Evolutionary conservation across 768 basidiomycete genomes (phyloP).

Genomic region (Auricularia heimuer): DNA sequence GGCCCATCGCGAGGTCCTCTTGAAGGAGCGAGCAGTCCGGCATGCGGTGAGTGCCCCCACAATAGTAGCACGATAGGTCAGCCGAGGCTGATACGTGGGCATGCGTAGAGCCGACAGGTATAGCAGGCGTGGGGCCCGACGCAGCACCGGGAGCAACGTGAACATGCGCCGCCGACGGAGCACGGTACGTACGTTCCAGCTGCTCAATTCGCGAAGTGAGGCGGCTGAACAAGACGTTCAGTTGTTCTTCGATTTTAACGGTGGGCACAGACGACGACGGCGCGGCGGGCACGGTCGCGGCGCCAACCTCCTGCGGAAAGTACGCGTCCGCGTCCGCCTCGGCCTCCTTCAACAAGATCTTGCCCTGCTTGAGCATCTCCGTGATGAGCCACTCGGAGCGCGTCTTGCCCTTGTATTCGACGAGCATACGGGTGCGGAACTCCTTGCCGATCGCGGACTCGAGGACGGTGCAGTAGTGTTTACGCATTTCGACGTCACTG

Average conservation of each 20-base stretch:
- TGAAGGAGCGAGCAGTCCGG: background rate
- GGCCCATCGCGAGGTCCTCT: background rate
- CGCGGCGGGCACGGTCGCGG: no score
- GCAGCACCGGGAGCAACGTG: background rate
- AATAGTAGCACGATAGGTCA: background rate
- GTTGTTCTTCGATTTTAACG: no score
- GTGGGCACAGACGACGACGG: no score
- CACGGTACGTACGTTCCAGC: background rate
- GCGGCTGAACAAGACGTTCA: no score
- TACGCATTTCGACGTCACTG: background rate
- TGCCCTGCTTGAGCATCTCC: background rate
- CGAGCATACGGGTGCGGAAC: background rate
- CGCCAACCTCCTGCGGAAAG: no score
- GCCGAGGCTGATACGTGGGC: background rate
- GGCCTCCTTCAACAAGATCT: no score
- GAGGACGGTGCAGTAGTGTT: background rate
- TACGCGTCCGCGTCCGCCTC: no score
- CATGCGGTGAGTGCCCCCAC: background rate
- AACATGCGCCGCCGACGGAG: background rate
- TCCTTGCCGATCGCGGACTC: background rate
- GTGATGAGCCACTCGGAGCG: background rate
- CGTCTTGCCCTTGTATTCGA: background rate
- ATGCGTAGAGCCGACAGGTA: background rate
- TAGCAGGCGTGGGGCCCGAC: background rate
- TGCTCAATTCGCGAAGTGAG: no score